A percentile compares a stretch with the other conserved stretches of the same genome.
Evolutionary conservation across 2,329 filamentous ascomycete genomes (phyloP).

Genomic region (Pseudocercospora eumusae): DNA sequence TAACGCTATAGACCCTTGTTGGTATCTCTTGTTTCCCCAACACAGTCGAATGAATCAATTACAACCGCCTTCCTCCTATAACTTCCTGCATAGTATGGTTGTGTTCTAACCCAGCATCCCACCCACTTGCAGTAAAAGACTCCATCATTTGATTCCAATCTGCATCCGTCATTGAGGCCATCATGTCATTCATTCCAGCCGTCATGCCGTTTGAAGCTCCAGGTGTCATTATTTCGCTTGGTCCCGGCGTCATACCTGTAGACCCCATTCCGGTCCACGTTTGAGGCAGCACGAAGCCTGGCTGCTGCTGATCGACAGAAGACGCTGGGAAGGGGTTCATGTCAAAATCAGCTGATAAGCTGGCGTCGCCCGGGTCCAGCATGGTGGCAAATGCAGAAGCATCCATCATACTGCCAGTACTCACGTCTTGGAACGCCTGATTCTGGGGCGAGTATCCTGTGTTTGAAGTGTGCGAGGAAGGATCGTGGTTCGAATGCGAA

Average conservation of each 20-base stretch:
- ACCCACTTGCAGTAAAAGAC: constrained; percentile 25
- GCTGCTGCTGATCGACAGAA: constrained; percentile 19
- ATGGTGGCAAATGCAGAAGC: constrained; percentile 17
- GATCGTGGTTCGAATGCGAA: constrained; percentile 27
- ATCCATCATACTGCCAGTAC: constrained; percentile 7
- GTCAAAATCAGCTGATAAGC: constrained; percentile 30
- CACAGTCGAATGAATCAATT: no score
- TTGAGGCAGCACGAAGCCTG: constrained; percentile 29
- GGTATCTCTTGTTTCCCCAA: constrained; percentile 1
- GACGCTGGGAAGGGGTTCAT: constrained; percentile 24
- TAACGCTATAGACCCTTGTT: neutral
- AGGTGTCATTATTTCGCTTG: constrained; percentile 1
- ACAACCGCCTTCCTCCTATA: neutral
- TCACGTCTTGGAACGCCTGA: constrained; percentile 12
- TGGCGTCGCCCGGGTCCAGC: constrained; percentile 21
- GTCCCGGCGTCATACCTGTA: constrained; percentile 14
- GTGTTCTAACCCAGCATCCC: constrained; percentile 27
- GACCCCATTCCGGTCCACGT: constrained; percentile 21
- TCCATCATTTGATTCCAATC: constrained; percentile 38
- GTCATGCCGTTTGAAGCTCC: constrained; percentile 22
- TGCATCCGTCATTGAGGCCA: constrained; percentile 35
- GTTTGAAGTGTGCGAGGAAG: constrained; percentile 34
- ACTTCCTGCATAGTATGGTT: constrained; percentile 5
- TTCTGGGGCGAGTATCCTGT: constrained; percentile 35
- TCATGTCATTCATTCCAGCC: constrained; percentile 30